These are phyloP conservation scores for Fusarium subtropicale DNA, from an alignment of 2,329 filamentous ascomycete genomes.

Conservation along the genomic window DNA sequence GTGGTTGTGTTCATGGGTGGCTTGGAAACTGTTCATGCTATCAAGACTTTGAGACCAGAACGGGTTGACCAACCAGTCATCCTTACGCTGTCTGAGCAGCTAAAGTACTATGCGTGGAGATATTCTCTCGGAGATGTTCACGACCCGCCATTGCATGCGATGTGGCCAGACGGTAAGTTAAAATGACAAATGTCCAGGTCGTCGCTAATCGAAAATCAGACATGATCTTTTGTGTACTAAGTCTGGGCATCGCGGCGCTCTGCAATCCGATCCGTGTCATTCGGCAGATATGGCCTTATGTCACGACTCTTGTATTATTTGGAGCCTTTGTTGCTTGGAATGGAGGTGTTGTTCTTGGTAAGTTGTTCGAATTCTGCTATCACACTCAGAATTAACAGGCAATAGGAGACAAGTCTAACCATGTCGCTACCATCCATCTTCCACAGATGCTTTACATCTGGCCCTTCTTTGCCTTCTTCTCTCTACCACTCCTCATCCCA, in stretches of 20 bases:
- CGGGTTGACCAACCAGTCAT: conserved; percentile 49
- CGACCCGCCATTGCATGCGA: conserved; percentile 61
- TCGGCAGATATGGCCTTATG: conserved; percentile 66
- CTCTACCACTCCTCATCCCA: conserved; percentile 77
- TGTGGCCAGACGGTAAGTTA: conserved; percentile 63
- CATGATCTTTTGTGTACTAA: conserved; percentile 68
- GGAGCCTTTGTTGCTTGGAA: conserved; percentile 85
- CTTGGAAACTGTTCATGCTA: conserved; percentile 64
- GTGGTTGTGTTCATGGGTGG: conserved; percentile 81
- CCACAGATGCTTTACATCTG: conserved; percentile 96
- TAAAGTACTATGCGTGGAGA: conserved; percentile 55
- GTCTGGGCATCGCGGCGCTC: conserved; percentile 69
- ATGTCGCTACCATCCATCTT: conserved; percentile 87
- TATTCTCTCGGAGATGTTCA: conserved; percentile 66
- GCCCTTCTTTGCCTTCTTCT: conserved; percentile 91
- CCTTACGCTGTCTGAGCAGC: conserved; percentile 50
- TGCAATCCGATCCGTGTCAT: conserved; percentile 61
- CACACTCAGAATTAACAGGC: conserved; percentile 43
- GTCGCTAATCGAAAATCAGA: conserved; percentile 55
- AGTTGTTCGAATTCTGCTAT: conserved; percentile 34
- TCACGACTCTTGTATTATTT: conserved; percentile 76
- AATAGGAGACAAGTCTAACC: conserved; percentile 91
- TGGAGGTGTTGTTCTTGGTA: conserved; percentile 89
- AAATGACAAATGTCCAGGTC: neutral
- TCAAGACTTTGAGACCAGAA: conserved; percentile 58